These are phyloP conservation scores for Pseudognaphalium luteoalbum DNA, from an alignment of 129 eudicot genomes.

Conservation along the genomic window DNA sequence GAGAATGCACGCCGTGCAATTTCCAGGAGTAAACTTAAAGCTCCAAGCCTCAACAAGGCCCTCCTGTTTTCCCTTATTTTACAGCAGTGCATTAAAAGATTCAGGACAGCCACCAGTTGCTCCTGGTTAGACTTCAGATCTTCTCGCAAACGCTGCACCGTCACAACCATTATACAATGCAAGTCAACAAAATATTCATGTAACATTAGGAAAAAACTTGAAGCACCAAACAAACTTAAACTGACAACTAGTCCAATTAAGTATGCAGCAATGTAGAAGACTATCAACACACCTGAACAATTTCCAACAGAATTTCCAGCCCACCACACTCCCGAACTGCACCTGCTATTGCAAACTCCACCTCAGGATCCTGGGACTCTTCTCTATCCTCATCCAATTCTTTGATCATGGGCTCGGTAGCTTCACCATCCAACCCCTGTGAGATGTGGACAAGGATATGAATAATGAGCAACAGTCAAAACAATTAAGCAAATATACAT, in stretches of 20 bases:
- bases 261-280: neutral
- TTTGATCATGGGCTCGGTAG: conserved; percentile 99
- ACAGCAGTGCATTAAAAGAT: conserved; percentile 92
- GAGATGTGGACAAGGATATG: conserved; percentile 11
- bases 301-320: conserved; percentile 71
- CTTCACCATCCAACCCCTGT: conserved; percentile 99
- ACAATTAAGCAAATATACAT: neutral
- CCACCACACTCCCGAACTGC: conserved; percentile 98
- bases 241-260: neutral
- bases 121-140: conserved; percentile 97
- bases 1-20: conserved; percentile 97
- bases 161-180: neutral
- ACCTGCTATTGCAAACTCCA: conserved; percentile 95
- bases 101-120: conserved; percentile 83
- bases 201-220: neutral
- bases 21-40: conserved; percentile 82
- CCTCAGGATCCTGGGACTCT: conserved; percentile 98
- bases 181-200: neutral
- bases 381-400: conserved; percentile 97
- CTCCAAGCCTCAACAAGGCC: conserved; percentile 80
- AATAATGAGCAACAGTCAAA: conserved; percentile 14
- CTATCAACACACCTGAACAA: conserved; percentile 67
- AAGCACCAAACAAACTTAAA: neutral
- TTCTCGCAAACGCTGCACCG: conserved; percentile 76
- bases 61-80: conserved; percentile 93